Percentiles rank a stretch among this genome's conserved stretches.
phyloP scores from a whole-genome alignment of 23 red algal genomes.

The Gracilaria vermiculophylla region DNA sequence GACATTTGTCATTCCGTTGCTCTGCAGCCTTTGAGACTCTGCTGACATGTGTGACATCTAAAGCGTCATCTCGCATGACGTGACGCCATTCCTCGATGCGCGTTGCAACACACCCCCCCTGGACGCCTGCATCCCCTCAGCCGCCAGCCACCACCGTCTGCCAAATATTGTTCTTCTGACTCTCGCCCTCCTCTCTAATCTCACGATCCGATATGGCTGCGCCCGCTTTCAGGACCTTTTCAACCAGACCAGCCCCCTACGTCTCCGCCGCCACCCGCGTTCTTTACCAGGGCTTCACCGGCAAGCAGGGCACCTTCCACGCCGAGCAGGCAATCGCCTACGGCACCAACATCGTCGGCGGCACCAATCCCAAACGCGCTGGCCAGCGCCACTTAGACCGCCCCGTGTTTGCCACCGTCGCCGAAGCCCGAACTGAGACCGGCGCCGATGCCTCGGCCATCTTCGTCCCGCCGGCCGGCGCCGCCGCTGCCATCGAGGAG shows the following conservation, averaged over 20 bases:
- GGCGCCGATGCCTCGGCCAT: slow-evolving; percentile 90
- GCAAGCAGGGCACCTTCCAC: slow-evolving; percentile 98
- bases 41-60: too few species aligned
- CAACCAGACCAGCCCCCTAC: slow-evolving; percentile 68
- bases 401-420: slow-evolving; percentile 93
- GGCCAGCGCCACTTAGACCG: slow-evolving; percentile 85
- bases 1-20: neutral
- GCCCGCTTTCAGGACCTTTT: neutral
- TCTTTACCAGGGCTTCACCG: slow-evolving; percentile 98
- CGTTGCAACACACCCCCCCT: too few species aligned
- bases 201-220: slow-evolving; percentile 4
- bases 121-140: too few species aligned
- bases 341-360: slow-evolving; percentile 92
- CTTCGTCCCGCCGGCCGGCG: slow-evolving; percentile 90
- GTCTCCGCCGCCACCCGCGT: slow-evolving; percentile 87
- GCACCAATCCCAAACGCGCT: slow-evolving; percentile 88
- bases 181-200: neutral
- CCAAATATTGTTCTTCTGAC: neutral
- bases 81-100: too few species aligned
- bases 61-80: too few species aligned
- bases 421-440: slow-evolving; percentile 82
- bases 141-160: too few species aligned
- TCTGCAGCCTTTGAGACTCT: neutral
- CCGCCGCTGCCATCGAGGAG: slow-evolving; percentile 96
- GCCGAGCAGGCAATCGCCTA: slow-evolving; percentile 93